phyloP scores from a whole-genome alignment of 768 basidiomycete species.

The Leucocoprinus birnbaumii region DNA sequence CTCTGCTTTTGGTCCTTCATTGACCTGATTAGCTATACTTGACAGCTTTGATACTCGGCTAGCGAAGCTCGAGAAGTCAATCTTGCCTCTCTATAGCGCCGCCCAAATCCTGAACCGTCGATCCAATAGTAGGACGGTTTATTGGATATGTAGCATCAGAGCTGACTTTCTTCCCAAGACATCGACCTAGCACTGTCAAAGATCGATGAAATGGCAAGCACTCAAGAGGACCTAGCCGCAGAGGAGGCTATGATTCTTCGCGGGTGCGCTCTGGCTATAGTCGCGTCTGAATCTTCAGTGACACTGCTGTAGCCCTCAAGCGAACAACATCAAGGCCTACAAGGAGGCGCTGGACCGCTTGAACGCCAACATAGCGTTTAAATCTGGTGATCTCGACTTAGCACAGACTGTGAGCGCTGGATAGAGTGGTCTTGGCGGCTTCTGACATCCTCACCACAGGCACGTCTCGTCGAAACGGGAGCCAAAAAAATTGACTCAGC shows the following conservation, averaged over 20 bases:
- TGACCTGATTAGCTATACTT: slow-evolving; percentile 62
- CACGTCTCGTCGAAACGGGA: slow-evolving; percentile 80
- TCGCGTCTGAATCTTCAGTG: not conserved
- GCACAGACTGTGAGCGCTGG: slow-evolving; percentile 48
- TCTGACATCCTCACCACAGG: slow-evolving; percentile 25
- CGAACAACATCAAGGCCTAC: slow-evolving; percentile 61
- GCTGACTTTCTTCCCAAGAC: slow-evolving; percentile 38
- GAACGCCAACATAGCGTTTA: slow-evolving; percentile 79
- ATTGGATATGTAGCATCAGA: not conserved
- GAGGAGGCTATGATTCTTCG: slow-evolving; percentile 79
- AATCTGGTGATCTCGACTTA: slow-evolving; percentile 52
- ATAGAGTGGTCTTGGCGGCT: not conserved
- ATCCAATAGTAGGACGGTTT: slow-evolving; percentile 68
- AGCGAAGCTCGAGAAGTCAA: slow-evolving; percentile 82
- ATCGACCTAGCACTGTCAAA: slow-evolving; percentile 77
- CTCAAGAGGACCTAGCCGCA: slow-evolving; percentile 69
- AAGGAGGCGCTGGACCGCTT: slow-evolving; percentile 73
- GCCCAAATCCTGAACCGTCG: slow-evolving; percentile 74
- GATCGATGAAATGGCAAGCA: slow-evolving; percentile 77
- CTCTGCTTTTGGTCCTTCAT: slow-evolving; percentile 13
- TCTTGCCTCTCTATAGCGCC: slow-evolving; percentile 76
- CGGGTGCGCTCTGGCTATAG: slow-evolving; percentile 50
- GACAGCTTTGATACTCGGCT: slow-evolving; percentile 82
- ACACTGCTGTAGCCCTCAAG: slow-evolving; percentile 56
- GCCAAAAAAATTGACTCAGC: slow-evolving; percentile 77